phyloP scores from a whole-genome alignment of 2,329 filamentous ascomycete species.

The Fusarium sublunatum region DNA sequence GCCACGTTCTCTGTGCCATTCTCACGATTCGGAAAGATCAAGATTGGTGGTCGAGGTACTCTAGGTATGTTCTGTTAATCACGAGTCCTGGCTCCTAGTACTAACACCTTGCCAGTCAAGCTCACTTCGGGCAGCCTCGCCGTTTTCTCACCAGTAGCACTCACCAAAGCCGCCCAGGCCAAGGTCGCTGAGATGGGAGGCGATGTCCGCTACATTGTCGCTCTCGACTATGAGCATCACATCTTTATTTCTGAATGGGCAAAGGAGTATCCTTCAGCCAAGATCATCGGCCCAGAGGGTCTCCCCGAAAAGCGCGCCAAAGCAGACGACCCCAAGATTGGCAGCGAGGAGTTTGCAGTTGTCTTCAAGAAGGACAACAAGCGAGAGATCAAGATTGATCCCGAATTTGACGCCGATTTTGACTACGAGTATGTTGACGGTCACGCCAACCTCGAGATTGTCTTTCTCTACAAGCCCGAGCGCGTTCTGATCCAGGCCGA shows the following conservation, averaged over 20 bases:
- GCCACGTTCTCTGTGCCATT: conserved; percentile 87
- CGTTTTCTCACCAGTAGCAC: conserved; percentile 90
- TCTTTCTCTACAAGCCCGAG: conserved; percentile 85
- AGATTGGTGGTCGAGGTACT: conserved; percentile 88
- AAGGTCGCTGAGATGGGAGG: conserved; percentile 74
- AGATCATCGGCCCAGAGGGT: conserved; percentile 84
- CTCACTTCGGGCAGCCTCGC: conserved; percentile 82
- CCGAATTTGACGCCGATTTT: conserved; percentile 89
- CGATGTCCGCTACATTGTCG: conserved; percentile 84
- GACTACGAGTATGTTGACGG: conserved; percentile 84
- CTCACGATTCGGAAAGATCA: conserved; percentile 79
- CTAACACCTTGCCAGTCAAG: conserved; percentile 66
- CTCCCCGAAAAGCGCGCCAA: conserved; percentile 83
- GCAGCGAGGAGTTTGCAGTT: conserved; percentile 69
- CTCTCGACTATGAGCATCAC: conserved; percentile 93
- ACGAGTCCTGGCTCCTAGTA: background rate
- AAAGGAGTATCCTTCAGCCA: conserved; percentile 79
- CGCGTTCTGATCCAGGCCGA: conserved; percentile 88
- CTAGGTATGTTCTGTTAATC: conserved; percentile 68
- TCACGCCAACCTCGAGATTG: conserved; percentile 86
- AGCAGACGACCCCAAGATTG: conserved; percentile 58
- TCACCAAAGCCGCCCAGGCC: conserved; percentile 78
- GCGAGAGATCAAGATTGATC: conserved; percentile 65
- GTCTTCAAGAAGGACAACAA: conserved; percentile 73
- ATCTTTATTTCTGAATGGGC: conserved; percentile 92